Percentiles rank a stretch among this genome's conserved stretches.
Evolutionary conservation across 768 basidiomycete species (phyloP).

Genomic region (Trametes cingulata): DNA sequence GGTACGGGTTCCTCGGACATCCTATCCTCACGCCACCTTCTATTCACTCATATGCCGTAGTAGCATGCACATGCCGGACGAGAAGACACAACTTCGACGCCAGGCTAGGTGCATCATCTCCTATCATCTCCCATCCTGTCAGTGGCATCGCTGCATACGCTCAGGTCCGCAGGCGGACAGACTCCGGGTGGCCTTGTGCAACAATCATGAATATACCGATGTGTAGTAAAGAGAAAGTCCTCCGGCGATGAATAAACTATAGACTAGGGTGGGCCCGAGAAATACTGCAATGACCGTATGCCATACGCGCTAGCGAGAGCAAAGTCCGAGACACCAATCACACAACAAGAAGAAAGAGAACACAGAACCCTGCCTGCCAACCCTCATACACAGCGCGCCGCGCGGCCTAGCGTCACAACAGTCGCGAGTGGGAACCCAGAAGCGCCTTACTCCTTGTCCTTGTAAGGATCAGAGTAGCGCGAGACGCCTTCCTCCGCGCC

Average conservation of each 20-base stretch:
- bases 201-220: neutral
- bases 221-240: constrained; percentile 1
- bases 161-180: no score
- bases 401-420: neutral
- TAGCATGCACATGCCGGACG: no score
- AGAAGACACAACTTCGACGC: no score
- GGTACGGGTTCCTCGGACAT: no score
- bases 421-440: neutral
- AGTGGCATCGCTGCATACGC: no score
- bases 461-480: constrained; percentile 23
- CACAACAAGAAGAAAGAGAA: neutral
- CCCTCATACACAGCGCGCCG: neutral
- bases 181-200: neutral
- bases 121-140: no score
- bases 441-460: constrained; percentile 12
- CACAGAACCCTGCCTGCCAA: neutral
- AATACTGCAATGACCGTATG: neutral
- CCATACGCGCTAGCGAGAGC: neutral
- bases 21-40: no score
- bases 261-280: neutral
- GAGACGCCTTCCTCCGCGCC: constrained; percentile 21
- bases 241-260: neutral
- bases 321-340: neutral
- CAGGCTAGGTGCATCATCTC: no score
- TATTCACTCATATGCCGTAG: no score